phyloP scores from a whole-genome alignment of 2,329 filamentous ascomycete species.

The Ceratocystis papillata region DNA sequence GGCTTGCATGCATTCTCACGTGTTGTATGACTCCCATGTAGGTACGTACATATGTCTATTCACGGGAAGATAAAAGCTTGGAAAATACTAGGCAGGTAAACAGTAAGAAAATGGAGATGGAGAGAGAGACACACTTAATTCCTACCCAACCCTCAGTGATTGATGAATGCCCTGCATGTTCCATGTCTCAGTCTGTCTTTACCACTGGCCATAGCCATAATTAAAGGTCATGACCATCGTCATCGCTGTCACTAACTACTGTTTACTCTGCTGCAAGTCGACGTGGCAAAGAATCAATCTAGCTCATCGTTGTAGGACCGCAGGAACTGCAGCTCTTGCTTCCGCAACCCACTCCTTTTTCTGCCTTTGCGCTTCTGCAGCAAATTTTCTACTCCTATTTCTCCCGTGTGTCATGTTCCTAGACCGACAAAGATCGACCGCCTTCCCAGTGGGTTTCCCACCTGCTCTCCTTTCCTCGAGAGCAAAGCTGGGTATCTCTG shows the following conservation, averaged over 20 bases:
- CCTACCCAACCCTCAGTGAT: not conserved
- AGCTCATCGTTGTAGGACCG: not conserved
- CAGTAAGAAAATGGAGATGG: not conserved
- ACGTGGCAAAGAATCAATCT: conserved; percentile 13
- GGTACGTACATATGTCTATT: not conserved
- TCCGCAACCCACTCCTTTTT: not conserved
- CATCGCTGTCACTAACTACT: not conserved
- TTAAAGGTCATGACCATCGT: not conserved
- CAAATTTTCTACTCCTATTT: not conserved
- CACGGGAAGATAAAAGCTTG: not conserved
- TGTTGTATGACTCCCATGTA: conserved; percentile 9
- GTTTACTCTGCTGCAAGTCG: conserved; percentile 1
- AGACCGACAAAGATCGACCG: conserved; percentile 9
- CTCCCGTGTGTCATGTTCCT: not conserved
- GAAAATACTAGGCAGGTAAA: not conserved
- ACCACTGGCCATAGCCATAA: not conserved
- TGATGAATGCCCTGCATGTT: not conserved
- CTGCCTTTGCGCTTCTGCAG: not conserved
- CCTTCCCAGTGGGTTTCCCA: too few relatives aligned
- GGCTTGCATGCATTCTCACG: conserved; percentile 7
- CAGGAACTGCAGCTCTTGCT: not conserved
- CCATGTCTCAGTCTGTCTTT: not conserved
- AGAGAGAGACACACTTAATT: not conserved
- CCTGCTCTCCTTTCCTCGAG: not conserved
- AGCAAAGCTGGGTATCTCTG: not conserved